Evolutionary conservation across 345 rosid species (phyloP).

Genomic region (Populus ilicifolia): DNA sequence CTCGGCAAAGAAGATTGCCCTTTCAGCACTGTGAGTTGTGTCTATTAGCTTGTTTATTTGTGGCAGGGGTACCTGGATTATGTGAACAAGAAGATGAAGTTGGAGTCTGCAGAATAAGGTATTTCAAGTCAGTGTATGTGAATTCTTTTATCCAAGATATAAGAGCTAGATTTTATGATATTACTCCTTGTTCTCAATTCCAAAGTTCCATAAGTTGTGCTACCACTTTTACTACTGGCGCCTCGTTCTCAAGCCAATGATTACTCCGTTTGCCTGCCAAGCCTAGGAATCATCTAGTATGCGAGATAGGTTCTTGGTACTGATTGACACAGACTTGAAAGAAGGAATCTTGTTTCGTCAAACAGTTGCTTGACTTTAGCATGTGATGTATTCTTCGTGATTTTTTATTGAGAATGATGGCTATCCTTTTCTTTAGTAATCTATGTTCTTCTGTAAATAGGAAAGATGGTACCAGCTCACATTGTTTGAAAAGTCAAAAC

Average conservation of each 20-base stretch:
- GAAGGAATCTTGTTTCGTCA: no score
- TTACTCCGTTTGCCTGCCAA: background rate
- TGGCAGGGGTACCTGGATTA: conserved; percentile 71
- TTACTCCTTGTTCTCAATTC: background rate
- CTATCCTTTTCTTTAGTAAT: no score
- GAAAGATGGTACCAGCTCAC: background rate
- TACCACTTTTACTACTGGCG: background rate
- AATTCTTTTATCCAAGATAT: background rate
- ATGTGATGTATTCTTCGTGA: background rate
- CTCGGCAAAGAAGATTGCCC: background rate
- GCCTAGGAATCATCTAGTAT: no score
- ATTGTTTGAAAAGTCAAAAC: no score
- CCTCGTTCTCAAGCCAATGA: background rate
- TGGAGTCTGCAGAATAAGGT: conserved; percentile 18
- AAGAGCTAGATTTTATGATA: background rate
- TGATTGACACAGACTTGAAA: no score
- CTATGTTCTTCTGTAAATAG: background rate
- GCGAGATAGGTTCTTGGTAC: no score
- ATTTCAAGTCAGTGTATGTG: background rate
- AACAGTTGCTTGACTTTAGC: no score
- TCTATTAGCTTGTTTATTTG: conserved; percentile 9
- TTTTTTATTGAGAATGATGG: background rate
- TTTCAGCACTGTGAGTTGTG: background rate
- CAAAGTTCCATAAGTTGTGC: background rate
- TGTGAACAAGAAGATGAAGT: conserved; percentile 40